Evolutionary conservation across 306 rosid species (phyloP), one percentile per base, ranked within the genome.

Genomic region (Vigna reflexopilosa): DNA sequence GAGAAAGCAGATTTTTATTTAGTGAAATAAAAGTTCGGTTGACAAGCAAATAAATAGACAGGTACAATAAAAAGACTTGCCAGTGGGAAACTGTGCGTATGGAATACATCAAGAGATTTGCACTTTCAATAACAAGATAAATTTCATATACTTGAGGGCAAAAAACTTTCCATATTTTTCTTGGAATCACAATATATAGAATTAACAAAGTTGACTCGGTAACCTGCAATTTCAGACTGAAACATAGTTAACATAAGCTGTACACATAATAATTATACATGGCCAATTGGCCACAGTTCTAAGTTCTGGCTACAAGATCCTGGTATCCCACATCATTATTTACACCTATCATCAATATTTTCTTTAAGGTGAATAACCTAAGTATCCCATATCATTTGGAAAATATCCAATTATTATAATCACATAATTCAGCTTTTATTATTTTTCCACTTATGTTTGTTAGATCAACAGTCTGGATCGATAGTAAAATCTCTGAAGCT

Each of bases 401-500:
- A 26, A 28, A 26, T 34, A 24, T 59, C 66, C 19, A 59, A 59
- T 28, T 59, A 24, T 28, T 13, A 13, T 59, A 28, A 59, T 26
- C 66, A 59, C 19, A 26, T 59, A 13, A 59, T 5, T 59, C 34
- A 1, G 14, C 32, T 19, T 56, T 11, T 28, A 59, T 28, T 26
- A 59, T 10, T 24, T 26, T 58, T 59, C 17, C 19, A 59, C 65
- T 26, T 26, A 24, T 26, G 9, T 12, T 58, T 38, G 16, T 58
- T 13, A 58, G 57, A 58, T 58, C 65, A 26, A 22, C 30, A 65
- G 15, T 45, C 44, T 65, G 42, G 7, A 52, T 11, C 42, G 12
- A 52, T 11, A 36, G 48, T 59, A 55, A 59, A 50, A 63, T 24
- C 51, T 20, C 12, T 17, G 38, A 38, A 62, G 61, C 79, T 38